Evolutionary conservation across 257 asterid species (phyloP).

Genomic region (Fraxinus americana): DNA sequence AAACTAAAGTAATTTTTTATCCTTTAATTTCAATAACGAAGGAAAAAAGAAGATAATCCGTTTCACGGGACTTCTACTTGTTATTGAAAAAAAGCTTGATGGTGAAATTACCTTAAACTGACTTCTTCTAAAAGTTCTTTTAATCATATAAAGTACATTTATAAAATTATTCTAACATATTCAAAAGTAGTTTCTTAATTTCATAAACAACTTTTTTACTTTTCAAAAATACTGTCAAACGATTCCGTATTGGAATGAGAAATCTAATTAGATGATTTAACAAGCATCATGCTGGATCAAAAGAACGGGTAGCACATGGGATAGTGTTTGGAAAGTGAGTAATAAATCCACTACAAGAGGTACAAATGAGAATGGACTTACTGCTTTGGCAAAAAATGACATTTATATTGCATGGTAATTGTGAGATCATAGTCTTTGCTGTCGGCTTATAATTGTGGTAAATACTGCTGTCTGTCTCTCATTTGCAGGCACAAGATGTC

Average conservation of each 20-base stretch:
- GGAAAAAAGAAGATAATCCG: too few species aligned
- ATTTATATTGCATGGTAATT: conserved; percentile 1
- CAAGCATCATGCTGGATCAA: neutral
- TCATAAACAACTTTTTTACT: too few species aligned
- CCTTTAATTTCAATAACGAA: too few species aligned
- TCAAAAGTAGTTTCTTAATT: too few species aligned
- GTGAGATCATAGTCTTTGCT: neutral
- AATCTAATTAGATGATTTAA: neutral
- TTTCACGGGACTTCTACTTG: too few species aligned
- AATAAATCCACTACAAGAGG: neutral
- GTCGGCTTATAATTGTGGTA: neutral
- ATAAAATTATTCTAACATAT: too few species aligned
- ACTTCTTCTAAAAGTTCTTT: too few species aligned
- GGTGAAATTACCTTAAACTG: too few species aligned
- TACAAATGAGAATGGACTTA: neutral
- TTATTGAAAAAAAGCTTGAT: too few species aligned
- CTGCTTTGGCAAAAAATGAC: neutral
- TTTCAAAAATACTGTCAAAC: too few species aligned
- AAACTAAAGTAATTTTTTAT: too few species aligned
- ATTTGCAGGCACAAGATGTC: neutral
- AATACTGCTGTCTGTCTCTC: neutral
- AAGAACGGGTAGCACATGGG: neutral
- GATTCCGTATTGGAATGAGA: neutral
- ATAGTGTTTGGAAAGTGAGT: neutral
- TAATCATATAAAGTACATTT: too few species aligned